A percentile compares a stretch with the other conserved stretches of the same genome.
Evolutionary conservation across 1,139 yeast genomes (phyloP).

Genomic region (Sporopachydermia cereana): DNA sequence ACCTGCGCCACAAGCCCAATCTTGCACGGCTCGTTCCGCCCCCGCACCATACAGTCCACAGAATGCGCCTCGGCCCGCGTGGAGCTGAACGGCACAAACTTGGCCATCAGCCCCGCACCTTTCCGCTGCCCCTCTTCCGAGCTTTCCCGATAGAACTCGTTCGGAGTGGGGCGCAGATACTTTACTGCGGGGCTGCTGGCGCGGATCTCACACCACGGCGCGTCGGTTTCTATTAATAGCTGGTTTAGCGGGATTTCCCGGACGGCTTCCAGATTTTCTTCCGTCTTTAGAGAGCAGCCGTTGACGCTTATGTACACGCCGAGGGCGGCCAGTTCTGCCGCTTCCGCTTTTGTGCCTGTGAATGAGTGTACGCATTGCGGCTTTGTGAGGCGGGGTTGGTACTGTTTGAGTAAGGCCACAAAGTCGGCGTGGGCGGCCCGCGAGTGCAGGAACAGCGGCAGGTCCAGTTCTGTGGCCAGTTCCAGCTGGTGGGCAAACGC

Average conservation of each 20-base stretch:
- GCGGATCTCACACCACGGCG: conserved; percentile 96
- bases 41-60: conserved; percentile 51
- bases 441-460: conserved; percentile 86
- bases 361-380: conserved; percentile 87
- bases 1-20: conserved; percentile 76
- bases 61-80: not conserved
- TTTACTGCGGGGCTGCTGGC: conserved; percentile 69
- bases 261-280: conserved; percentile 61
- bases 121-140: conserved; percentile 9
- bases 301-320: conserved; percentile 75
- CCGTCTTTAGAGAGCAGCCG: conserved; percentile 82
- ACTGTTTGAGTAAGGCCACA: conserved; percentile 46
- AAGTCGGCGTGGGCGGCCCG: conserved; percentile 83
- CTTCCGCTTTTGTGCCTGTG: conserved; percentile 69
- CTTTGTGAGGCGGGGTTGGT: conserved; percentile 26
- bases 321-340: conserved; percentile 36
- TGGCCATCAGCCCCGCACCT: conserved; percentile 7
- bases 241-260: conserved; percentile 51
- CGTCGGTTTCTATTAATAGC: conserved; percentile 83
- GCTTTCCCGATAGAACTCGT: conserved; percentile 39
- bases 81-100: not conserved
- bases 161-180: conserved; percentile 42
- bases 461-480: conserved; percentile 38
- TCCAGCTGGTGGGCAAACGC: conserved; percentile 68
- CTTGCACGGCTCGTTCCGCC: conserved; percentile 86